Evolutionary conservation across 495 filamentous ascomycete species (phyloP), one percentile per base, ranked within the genome.

Genomic region (Penicillium pancosmium): DNA sequence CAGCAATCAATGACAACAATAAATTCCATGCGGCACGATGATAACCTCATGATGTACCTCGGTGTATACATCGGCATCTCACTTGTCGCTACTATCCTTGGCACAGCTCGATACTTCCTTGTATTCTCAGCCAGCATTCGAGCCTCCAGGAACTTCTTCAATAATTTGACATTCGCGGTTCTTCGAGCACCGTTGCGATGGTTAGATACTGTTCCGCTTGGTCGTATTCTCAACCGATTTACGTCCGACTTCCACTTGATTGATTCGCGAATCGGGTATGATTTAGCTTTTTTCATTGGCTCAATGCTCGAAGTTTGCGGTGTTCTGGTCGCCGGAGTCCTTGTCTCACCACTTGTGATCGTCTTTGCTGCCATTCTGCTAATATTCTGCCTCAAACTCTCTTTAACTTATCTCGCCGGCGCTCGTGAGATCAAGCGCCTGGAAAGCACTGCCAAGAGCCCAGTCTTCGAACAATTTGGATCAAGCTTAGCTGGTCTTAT

Each of bases 141-240:
- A 23, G 89, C 88, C 19, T 90, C 87, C 2, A 80, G 84, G 53
- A 73, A 68, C 41, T 74, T 93, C 4, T 93, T 92, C 57, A 80
- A 84, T 12, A 75, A 80, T 27, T 73, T 92, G 36, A 84, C 84
- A 36, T 85, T 80, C 56, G 77, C 81, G 3, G 80, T 95, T 15
- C 78, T 94, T 0, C 84, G 86, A 8, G 81, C 89, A 13, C 90
- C 90, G 0, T 73, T 90, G 9, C 77, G 87, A 48, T 95, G 90
- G 88, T 76, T 93, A 11, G 91, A 95, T 67, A 93, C 90, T 0
- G 87, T 91, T 0, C 91, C 91, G 0, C 73, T 90, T 0, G 91
- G 91, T 2, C 83, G 90, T 23, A 85, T 93, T 36, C 68, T 93
- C 4, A 95, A 94, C 68, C 81, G 91, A 6, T 93, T 93, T 56